A percentile compares a stretch with the other conserved stretches of the same genome.
Evolutionary conservation across 768 basidiomycete genomes (phyloP).

Genomic region (Leccinellum luteum): DNA sequence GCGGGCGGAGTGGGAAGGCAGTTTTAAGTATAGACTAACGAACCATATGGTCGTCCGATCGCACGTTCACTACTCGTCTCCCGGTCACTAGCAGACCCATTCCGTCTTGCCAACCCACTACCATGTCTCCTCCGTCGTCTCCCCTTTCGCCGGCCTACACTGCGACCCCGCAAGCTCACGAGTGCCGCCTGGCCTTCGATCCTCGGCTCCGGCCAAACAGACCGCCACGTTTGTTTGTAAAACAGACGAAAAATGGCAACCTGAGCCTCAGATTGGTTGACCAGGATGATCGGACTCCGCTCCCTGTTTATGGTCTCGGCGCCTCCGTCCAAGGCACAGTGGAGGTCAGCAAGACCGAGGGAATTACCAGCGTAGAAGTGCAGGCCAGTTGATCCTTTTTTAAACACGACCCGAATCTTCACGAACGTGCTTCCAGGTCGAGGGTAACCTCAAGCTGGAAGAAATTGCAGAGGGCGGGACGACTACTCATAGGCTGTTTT

Average conservation of each 20-base stretch:
- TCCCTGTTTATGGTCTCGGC: conserved; percentile 59
- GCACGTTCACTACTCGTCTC: conserved; percentile 20
- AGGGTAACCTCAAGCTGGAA: conserved; percentile 55
- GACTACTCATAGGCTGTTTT: conserved; percentile 48
- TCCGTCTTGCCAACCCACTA: conserved; percentile 20
- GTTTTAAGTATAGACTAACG: conserved; percentile 32
- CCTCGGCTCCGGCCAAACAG: conserved; percentile 36
- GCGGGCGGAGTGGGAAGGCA: conserved; percentile 33
- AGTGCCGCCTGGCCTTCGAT: conserved; percentile 50
- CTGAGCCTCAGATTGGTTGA: conserved; percentile 49
- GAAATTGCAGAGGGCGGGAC: conserved; percentile 70
- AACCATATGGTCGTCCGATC: conserved; percentile 28
- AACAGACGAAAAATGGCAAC: conserved; percentile 55
- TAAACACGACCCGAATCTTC: not conserved
- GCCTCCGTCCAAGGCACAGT: conserved; percentile 54
- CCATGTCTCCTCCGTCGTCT: conserved; percentile 48
- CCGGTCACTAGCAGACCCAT: not conserved
- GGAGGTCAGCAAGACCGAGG: conserved; percentile 53
- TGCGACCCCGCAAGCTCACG: conserved; percentile 49
- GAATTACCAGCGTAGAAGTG: conserved; percentile 59
- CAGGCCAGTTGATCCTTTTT: conserved; percentile 40
- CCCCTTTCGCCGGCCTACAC: conserved; percentile 50
- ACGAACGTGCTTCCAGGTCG: conserved; percentile 41
- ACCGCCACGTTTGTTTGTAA: conserved; percentile 51
- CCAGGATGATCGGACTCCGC: conserved; percentile 46